phyloP scores from a whole-genome alignment of 2,329 filamentous ascomycete species.

The Phyllosticta paracitricarpa region DNA sequence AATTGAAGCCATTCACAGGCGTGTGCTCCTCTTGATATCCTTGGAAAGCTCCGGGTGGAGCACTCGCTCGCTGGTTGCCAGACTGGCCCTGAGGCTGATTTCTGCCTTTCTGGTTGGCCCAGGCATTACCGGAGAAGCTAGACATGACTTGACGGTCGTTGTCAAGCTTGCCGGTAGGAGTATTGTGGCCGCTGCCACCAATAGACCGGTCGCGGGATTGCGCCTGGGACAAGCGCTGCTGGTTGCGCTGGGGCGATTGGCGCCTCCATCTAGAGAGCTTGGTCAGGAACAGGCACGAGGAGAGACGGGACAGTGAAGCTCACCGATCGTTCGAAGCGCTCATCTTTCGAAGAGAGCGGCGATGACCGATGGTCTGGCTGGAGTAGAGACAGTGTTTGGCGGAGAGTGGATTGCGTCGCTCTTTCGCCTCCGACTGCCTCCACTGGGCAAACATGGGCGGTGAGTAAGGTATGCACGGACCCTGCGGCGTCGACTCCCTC shows the following conservation, averaged over 20 bases:
- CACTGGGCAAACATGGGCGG: neutral
- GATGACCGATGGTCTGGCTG: conserved; percentile 9
- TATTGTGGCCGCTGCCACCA: conserved; percentile 18
- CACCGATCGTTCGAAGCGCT: conserved; percentile 8
- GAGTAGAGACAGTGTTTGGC: conserved; percentile 1
- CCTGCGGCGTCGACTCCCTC: neutral
- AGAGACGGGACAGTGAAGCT: neutral
- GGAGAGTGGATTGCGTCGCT: neutral
- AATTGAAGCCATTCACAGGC: conserved; percentile 34
- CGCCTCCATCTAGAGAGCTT: conserved; percentile 7
- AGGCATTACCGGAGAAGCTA: conserved; percentile 24
- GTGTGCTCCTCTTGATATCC: conserved; percentile 20
- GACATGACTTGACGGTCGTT: conserved; percentile 20
- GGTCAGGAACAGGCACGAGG: neutral
- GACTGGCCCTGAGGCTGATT: conserved; percentile 14
- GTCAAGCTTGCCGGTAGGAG: conserved; percentile 24
- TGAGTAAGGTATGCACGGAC: neutral
- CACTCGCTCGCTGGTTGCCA: conserved; percentile 13
- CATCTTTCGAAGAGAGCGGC: conserved; percentile 8
- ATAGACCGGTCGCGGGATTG: conserved; percentile 18
- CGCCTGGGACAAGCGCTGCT: conserved; percentile 5
- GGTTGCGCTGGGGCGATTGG: conserved; percentile 14
- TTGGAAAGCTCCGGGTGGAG: conserved; percentile 11
- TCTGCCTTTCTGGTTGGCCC: conserved; percentile 24
- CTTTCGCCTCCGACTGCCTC: neutral